Base-by-base conservation (phyloP, 108 stramenopile species). In the Stephanodiscus minutulus region DNA sequence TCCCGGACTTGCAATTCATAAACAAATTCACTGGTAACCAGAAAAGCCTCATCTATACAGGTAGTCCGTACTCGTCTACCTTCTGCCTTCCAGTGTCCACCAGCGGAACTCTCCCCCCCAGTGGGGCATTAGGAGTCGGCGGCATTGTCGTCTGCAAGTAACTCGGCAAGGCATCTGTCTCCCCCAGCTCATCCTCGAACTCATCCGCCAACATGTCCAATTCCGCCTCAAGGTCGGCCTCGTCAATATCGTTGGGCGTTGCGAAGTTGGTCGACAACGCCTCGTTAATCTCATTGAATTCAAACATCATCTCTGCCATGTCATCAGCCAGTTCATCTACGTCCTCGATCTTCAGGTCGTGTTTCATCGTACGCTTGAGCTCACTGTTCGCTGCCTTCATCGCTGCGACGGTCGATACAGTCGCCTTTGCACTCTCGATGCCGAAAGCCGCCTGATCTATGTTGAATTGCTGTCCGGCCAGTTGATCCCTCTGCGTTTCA, bases 221-320 rank as follows among this genome's bases (percentile, higher is more conserved):
- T 78, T 99, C 98, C 0, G 97, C 98, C 72, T 99, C 97, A 49
- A 99, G 72, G 72, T 99, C 98, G 1, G 86, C 96, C 76, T 99
- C 98, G 81, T 97, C 96, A 31, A 99, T 76, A 72, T 97, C 97
- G 25, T 98, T 97, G 0, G 96, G 95, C 0, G 91, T 94, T 20
- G 95, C 88, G 82, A 97, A 98, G 66, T 92, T 95, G 50, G 88
- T 81, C 13, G 95, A 96, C 73, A 99, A 68, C 8, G 92, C 93
- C 61, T 98, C 98, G 61, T 97, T 96, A 67, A 99, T 95, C 70
- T 99, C 98, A 49, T 94, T 87, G 68, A 97, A 91, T 39, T 97
- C 96, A 75, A 95, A 85, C 91, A 97, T 93, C 70, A 93, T 68
- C 25, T 96, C 95, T 15, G 89, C 92, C 64, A 66, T 85, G 66